A percentile compares a stretch with the other conserved stretches of the same genome.
Evolutionary conservation across 2,329 filamentous ascomycete genomes (phyloP).

Genomic region (Parascedosporium putredinis): DNA sequence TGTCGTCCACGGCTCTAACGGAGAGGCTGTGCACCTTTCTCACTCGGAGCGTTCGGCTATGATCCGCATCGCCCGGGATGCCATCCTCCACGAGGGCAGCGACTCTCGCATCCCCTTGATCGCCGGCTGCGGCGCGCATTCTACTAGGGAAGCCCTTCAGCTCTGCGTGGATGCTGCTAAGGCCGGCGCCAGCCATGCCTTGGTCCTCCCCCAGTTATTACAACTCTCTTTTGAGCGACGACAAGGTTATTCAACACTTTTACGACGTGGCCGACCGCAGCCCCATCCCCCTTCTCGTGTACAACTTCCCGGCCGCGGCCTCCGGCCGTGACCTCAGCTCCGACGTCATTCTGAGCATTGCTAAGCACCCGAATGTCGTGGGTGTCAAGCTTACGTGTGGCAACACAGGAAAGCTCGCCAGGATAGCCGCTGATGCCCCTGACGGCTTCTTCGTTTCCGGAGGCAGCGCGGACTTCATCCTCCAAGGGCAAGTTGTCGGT

Average conservation of each 20-base stretch:
- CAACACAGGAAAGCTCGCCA: constrained; percentile 50
- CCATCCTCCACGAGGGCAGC: constrained; percentile 49
- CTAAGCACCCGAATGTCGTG: constrained; percentile 45
- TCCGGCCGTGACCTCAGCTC: constrained; percentile 47
- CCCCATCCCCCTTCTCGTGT: constrained; percentile 50
- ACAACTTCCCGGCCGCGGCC: constrained; percentile 52
- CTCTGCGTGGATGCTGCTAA: constrained; percentile 58
- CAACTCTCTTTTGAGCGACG: constrained; percentile 50
- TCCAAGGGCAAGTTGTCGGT: constrained; percentile 27
- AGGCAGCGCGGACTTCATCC: constrained; percentile 31
- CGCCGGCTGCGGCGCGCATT: constrained; percentile 65
- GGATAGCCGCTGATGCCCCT: constrained; percentile 30
- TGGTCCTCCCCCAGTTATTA: constrained; percentile 74
- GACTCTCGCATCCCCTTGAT: constrained; percentile 59
- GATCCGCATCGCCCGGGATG: constrained; percentile 58
- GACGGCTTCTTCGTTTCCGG: constrained; percentile 29
- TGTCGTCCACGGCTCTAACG: constrained; percentile 71
- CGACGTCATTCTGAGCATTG: constrained; percentile 42
- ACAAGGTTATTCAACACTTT: constrained; percentile 45
- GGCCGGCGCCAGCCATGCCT: constrained; percentile 62
- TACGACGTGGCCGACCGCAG: constrained; percentile 46
- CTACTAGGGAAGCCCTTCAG: constrained; percentile 62
- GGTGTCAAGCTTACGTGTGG: constrained; percentile 56
- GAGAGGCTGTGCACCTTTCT: constrained; percentile 70
- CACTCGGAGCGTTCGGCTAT: constrained; percentile 59